Percentiles rank a stretch among this genome's conserved stretches.
phyloP scores from a whole-genome alignment of 148 eudicot genomes.

The Rhododendron molle region DNA sequence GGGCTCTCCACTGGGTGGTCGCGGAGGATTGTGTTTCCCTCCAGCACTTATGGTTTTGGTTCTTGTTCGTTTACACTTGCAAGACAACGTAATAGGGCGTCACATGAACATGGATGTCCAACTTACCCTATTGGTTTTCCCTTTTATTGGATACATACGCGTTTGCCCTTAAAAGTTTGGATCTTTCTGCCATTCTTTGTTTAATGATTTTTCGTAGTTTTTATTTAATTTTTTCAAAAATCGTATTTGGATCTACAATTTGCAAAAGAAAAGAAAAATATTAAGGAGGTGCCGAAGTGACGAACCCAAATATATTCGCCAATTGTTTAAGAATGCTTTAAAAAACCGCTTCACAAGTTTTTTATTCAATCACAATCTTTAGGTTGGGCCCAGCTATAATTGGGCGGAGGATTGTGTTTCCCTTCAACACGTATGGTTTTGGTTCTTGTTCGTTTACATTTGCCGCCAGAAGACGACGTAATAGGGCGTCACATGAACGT shows the following conservation, averaged over 20 bases:
- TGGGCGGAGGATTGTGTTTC: neutral
- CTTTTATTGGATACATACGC: no score
- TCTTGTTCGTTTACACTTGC: no score
- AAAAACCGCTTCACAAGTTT: neutral
- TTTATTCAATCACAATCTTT: neutral
- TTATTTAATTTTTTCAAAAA: neutral
- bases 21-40: neutral
- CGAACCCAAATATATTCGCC: neutral
- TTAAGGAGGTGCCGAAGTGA: neutral
- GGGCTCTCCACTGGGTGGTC: no score
- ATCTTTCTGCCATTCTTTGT: no score
- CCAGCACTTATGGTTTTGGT: neutral
- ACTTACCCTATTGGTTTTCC: no score
- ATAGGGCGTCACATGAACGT: no score
- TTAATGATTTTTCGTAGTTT: no score
- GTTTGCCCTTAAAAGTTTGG: no score
- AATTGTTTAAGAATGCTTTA: neutral
- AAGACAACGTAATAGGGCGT: no score
- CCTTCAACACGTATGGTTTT: neutral
- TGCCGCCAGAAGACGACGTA: no score
- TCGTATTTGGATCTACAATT: neutral
- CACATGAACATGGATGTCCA: no score
- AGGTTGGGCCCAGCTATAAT: neutral
- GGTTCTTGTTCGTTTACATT: no score
- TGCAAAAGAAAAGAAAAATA: neutral